Base-by-base conservation (phyloP, 345 rosid species). In the Corchorus capsularis region DNA sequence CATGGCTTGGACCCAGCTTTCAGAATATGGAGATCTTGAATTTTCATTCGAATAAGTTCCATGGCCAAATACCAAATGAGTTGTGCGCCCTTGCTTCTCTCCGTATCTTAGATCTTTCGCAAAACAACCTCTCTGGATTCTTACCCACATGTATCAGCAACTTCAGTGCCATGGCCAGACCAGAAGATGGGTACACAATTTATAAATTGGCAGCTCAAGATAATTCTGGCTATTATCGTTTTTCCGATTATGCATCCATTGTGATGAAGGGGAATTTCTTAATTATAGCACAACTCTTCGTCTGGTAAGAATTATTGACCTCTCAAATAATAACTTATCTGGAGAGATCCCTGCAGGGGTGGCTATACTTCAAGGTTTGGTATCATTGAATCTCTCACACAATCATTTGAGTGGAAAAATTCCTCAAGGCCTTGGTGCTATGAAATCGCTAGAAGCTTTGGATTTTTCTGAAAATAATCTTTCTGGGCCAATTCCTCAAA, bases 31-130 rank as follows among this genome's bases (percentile, higher is more conserved):
- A 37, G 0, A 79, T 85, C 78, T 81, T 87, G 50, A 77, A 77
- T 56, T 83, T 87, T 2, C 80, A 59, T 52, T 66, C 77, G 16
- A 83, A 87, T 77, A 39, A 61, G 60, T 69, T 87, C 39, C 70
- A 5, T 3, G 88, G 88, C 19, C 75, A 68, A 16, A 73, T 87
- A 55, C 84, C 88, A 11, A 52, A 54, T 8, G 50, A 37, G 2
- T 50, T 84, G 39, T 87, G 86, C 78, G 74, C 27, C 72, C 70
- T 79, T 50, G 78, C 17, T 0, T 81, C 82, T 20, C 86, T 87
- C 64, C 86, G 79, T 73, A 82, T 84, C 50, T 64, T 87, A 1
- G 87, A 87, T 47, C 85, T 85, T 74, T 82, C 89, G 0, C 78
- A 79, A 8, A 87, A 87, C 84, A 84, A 77, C 39, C 70, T 84